Conservation (phyloP, 768 basidiomycete genomes). For the Lactarius evosmus region DNA sequence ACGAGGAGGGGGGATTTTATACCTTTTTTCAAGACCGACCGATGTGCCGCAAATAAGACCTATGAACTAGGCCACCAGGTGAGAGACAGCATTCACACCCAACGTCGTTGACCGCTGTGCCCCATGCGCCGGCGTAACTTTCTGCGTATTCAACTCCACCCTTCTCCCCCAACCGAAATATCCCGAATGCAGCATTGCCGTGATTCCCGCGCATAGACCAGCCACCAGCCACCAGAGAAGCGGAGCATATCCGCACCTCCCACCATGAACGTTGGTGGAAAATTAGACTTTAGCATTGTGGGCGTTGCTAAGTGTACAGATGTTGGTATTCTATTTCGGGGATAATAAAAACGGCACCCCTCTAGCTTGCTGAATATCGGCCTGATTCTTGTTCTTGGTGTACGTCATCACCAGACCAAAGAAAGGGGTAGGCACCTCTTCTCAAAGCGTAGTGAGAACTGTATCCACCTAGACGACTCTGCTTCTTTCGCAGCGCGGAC, state of each 20-base stretch:
- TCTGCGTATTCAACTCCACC: not conserved
- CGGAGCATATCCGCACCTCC: too few species aligned
- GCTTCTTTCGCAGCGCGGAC: too few species aligned
- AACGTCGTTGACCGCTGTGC: not conserved
- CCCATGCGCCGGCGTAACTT: not conserved
- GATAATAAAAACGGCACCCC: too few species aligned
- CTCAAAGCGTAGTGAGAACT: too few species aligned
- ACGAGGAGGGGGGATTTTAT: not conserved
- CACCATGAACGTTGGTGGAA: too few species aligned
- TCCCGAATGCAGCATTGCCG: not conserved
- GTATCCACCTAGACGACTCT: too few species aligned
- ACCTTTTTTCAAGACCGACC: not conserved
- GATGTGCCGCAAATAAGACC: not conserved
- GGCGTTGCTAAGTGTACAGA: too few species aligned
- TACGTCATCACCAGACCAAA: not conserved
- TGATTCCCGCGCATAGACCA: not conserved
- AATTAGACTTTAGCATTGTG: too few species aligned
- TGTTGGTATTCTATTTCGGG: too few species aligned
- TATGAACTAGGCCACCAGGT: not conserved
- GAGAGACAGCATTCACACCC: not conserved
- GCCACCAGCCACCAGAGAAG: too few species aligned
- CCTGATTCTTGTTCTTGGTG: not conserved
- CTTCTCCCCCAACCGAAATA: not conserved
- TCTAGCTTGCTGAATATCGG: too few species aligned
- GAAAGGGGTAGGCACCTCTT: too few species aligned